Conservation (phyloP, 345 rosid species). For the Hevea brasiliensis region DNA sequence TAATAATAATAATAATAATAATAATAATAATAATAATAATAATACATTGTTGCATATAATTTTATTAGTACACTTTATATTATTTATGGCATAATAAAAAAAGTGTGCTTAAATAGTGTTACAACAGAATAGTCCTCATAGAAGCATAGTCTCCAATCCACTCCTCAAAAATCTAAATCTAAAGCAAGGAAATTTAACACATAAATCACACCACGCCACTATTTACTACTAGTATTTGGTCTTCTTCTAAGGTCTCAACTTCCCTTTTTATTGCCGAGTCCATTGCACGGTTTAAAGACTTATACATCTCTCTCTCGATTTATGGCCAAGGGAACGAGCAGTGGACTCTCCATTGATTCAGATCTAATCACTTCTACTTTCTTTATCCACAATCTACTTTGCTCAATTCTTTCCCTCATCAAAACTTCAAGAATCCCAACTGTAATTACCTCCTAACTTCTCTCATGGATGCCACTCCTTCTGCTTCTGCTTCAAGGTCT, state of each 20-base stretch:
- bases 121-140: background rate
- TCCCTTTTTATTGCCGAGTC: slow-evolving; percentile 72
- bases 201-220: slow-evolving; percentile 7
- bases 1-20: too few relatives aligned
- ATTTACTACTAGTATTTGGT: slow-evolving; percentile 27
- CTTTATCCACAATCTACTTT: slow-evolving; percentile 35
- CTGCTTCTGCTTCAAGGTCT: slow-evolving; percentile 13
- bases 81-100: too few relatives aligned
- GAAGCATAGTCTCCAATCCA: background rate
- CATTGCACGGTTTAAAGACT: slow-evolving; percentile 49
- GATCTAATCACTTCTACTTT: slow-evolving; percentile 32
- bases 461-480: slow-evolving; percentile 12
- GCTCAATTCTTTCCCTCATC: slow-evolving; percentile 49
- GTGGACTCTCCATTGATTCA: slow-evolving; percentile 66
- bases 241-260: slow-evolving; percentile 43
- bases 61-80: too few relatives aligned
- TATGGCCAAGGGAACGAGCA: slow-evolving; percentile 47
- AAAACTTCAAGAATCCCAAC: background rate
- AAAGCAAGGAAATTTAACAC: background rate
- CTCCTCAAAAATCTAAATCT: too few relatives aligned
- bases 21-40: too few relatives aligned
- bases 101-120: too few relatives aligned
- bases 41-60: too few relatives aligned
- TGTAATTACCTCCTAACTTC: background rate
- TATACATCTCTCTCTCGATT: slow-evolving; percentile 33